phyloP scores from a whole-genome alignment of 139 green algal species.

The Picochlorum sp. region DNA sequence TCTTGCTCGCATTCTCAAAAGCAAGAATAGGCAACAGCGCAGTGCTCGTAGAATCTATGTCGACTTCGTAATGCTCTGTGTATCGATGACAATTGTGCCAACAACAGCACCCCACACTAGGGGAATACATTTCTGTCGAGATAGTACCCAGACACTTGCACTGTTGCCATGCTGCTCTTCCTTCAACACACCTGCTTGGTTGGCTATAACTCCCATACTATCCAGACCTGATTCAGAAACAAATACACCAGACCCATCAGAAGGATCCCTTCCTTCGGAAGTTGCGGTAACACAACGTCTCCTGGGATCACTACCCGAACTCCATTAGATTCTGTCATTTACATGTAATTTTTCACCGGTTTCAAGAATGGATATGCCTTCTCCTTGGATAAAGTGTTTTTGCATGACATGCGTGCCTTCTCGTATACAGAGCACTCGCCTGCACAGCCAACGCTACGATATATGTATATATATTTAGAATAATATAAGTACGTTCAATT shows the following conservation, averaged over 20 bases:
- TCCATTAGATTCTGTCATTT: neutral
- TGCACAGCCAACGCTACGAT: too few relatives aligned
- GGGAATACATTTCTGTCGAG: conserved; percentile 71
- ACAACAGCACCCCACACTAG: conserved; percentile 50
- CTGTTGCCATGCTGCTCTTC: conserved; percentile 34
- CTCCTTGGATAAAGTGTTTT: too few relatives aligned
- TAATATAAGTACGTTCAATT: too few relatives aligned
- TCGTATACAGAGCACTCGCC: too few relatives aligned
- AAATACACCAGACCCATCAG: conserved; percentile 47
- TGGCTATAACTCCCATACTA: conserved; percentile 37
- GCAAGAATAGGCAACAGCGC: conserved; percentile 64
- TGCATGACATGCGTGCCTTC: too few relatives aligned
- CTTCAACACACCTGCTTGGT: conserved; percentile 48
- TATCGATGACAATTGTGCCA: conserved; percentile 57
- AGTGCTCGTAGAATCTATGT: conserved; percentile 62
- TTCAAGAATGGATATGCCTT: too few relatives aligned
- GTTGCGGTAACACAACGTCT: conserved; percentile 39
- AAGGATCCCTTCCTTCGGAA: conserved; percentile 53
- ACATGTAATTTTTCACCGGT: too few relatives aligned
- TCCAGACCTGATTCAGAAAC: conserved; percentile 27
- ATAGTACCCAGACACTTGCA: conserved; percentile 60
- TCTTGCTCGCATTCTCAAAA: conserved; percentile 72
- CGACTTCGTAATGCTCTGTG: conserved; percentile 65
- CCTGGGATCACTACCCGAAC: conserved; percentile 58
- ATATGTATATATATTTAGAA: too few relatives aligned